A percentile compares a stretch with the other conserved stretches of the same genome.
Conservation (phyloP, 306 rosid genomes). For the Comarum palustre region DNA sequence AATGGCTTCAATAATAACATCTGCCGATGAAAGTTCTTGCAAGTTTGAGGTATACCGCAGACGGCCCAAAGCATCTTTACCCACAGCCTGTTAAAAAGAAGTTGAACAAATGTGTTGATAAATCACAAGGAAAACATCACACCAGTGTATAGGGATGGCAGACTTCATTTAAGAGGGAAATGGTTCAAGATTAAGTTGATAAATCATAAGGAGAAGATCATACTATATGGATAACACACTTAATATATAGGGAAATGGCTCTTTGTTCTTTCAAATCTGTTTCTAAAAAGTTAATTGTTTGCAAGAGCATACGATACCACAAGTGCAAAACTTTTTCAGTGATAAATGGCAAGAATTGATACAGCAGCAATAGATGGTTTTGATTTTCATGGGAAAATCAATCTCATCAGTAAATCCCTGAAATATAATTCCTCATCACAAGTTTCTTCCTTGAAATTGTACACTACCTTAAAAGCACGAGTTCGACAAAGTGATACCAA, state of each 20-base stretch:
- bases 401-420: neutral
- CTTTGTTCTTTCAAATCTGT: neutral
- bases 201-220: too few relatives aligned
- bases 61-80: slow-evolving; percentile 43
- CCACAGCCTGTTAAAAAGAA: slow-evolving; percentile 32
- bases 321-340: neutral
- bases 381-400: neutral
- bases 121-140: neutral
- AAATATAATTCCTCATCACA: neutral
- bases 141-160: too few relatives aligned
- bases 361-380: neutral
- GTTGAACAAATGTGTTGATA: neutral
- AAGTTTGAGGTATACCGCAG: slow-evolving; percentile 47
- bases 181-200: too few relatives aligned
- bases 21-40: slow-evolving; percentile 58
- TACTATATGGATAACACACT: neutral
- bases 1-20: slow-evolving; percentile 73
- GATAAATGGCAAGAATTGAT: neutral
- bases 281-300: neutral
- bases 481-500: neutral
- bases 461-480: neutral
- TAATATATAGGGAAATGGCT: neutral
- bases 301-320: neutral
- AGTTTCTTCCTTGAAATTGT: neutral
- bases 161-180: too few relatives aligned